Evolutionary conservation across 257 asterid species (phyloP), one percentile per base, ranked within the genome.

Genomic region (Fraxinus cuspidata): DNA sequence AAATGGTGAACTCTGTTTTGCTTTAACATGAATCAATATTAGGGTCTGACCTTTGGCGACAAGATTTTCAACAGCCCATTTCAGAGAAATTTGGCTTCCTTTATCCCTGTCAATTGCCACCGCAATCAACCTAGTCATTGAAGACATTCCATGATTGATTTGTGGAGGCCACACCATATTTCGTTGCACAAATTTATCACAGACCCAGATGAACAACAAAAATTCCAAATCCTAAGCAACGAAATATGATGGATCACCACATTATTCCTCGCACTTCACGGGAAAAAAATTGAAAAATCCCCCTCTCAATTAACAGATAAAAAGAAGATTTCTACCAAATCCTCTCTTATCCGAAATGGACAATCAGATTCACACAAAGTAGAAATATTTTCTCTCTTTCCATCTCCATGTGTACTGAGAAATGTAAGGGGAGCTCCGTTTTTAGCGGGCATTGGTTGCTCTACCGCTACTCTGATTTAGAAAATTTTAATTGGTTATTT

Each of bases 71-170:
- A 58, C 23, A 16, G 70, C 31, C 77, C 77, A 74, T 74, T 74
- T 74, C 49, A 74, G 63, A 42, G 77, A 56, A 28, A 25, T 34
- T 28, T 74, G 77, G 42, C 77, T 74, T 53, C 69, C 70, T 74
- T 58, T 74, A 31, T 74, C 77, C n/a, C 37, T 56, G 31, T 74
- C 70, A 7, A 74, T 51, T 31, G 77, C 77, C 27, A 74, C 49
- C 13, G 77, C 77, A 49, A 74, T 34, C 77, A 74, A 53, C 29
- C 35, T 53, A 25, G 7, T 3, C 69, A 63, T 63, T 63, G 69
- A 27, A 3, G 35, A 63, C 69, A 4, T 63, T 63, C 69, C 35
- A 27, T 63, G 69, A 63, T 63, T 27, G 6, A 63, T n/a, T 27
- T 23, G 35, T 25, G 69, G 69, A 11, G 69, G 69, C 69, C 69